Evolutionary conservation across 1,284 basidiomycete genomes (phyloP).

Genomic region (Testicularia cyperi): DNA sequence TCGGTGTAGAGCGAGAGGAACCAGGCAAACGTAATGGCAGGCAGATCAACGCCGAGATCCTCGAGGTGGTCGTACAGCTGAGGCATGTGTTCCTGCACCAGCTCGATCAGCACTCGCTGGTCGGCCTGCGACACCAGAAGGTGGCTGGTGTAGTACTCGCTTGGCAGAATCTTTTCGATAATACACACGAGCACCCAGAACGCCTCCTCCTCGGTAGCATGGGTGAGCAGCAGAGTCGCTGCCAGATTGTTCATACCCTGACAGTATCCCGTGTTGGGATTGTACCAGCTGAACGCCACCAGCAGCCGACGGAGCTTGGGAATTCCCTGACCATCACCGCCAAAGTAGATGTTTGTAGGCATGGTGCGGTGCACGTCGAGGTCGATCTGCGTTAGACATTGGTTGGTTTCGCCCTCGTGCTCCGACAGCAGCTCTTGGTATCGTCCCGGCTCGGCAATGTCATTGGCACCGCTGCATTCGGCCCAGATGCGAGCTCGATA

Average conservation of each 20-base stretch:
- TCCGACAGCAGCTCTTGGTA: slow-evolving; percentile 78
- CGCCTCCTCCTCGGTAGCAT: slow-evolving; percentile 91
- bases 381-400: slow-evolving; percentile 81
- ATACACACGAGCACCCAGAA: slow-evolving; percentile 93
- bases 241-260: slow-evolving; percentile 86
- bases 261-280: slow-evolving; percentile 61
- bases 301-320: slow-evolving; percentile 85
- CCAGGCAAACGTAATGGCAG: slow-evolving; percentile 96
- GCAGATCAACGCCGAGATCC: slow-evolving; percentile 81
- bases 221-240: slow-evolving; percentile 86
- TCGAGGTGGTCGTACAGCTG: slow-evolving; percentile 74
- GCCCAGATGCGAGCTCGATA: slow-evolving; percentile 82
- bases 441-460: slow-evolving; percentile 86
- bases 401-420: slow-evolving; percentile 65
- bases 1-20: slow-evolving; percentile 95
- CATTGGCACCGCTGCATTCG: slow-evolving; percentile 87
- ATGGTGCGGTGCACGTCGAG: slow-evolving; percentile 78
- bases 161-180: slow-evolving; percentile 63
- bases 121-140: slow-evolving; percentile 81
- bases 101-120: slow-evolving; percentile 83
- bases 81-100: slow-evolving; percentile 76
- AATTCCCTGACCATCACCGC: slow-evolving; percentile 89
- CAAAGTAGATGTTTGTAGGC: slow-evolving; percentile 95
- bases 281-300: slow-evolving; percentile 80
- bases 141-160: slow-evolving; percentile 61